Base-by-base conservation (phyloP, 2,329 filamentous ascomycete genomes). In the Ophiostoma novo-ulmi region DNA sequence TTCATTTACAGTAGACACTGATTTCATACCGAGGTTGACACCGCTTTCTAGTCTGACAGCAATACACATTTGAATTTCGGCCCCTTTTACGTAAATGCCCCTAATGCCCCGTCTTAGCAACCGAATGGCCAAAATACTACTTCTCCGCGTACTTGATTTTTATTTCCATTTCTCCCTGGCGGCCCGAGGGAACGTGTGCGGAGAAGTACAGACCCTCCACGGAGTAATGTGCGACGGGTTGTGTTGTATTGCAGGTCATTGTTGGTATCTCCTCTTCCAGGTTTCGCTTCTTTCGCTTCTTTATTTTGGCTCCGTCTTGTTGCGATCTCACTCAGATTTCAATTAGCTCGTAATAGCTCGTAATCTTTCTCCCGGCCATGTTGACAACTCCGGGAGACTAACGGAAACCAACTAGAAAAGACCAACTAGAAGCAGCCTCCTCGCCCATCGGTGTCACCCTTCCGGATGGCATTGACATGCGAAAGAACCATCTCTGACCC, bases 101-200 rank as follows among this genome's bases (percentile, higher is more conserved):
- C 31, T 7, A 48, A 20, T 20, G 17, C 7, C 17, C 17, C 44
- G 17, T 48, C 7, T 20, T 7, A 48, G 17, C 44, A 44, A 17
- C 17, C 2, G 2, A 31, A 31, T 31, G 31, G 31, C 31, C 31
- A 31, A 48, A n/a, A 48, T 11, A n/a, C 55, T 4, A 14, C 26
- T 63, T 63, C 58, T 63, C 58, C 58, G 58, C 58, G 58, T 63
- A 35, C 36, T 22, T 26, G 0, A 26, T 58, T 3, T 14, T 58
- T 26, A 58, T 58, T 58, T 58, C 52, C 52, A 58, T 58, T 31
- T 58, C n/a, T 20, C 58, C 58, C 17, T 48, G 22, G 58, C 58
- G 58, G 58, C 26, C 55, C 58, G 58, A 63, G 35, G 58, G 26
- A 63, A 63, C 58, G 26, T 63, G 26, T 61, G 58, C 58, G 58